These are phyloP conservation scores for Candida gigantensis DNA, from an alignment of 1,139 yeast species.

Conservation along the genomic window DNA sequence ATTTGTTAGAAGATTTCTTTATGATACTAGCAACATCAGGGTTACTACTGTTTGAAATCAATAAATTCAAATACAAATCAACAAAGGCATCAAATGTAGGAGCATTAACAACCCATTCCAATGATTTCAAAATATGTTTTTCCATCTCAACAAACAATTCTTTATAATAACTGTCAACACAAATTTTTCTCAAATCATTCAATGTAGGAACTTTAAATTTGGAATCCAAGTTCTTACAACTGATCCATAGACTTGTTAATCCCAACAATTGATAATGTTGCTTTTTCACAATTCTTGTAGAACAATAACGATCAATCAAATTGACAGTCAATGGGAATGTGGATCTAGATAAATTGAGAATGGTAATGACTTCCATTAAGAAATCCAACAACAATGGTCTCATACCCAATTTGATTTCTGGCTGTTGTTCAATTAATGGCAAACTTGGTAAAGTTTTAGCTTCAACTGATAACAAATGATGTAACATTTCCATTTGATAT, in stretches of 20 bases:
- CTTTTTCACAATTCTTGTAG: constrained; percentile 50
- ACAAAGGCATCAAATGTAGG: constrained; percentile 65
- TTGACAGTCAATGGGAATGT: constrained; percentile 59
- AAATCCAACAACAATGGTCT: constrained; percentile 53
- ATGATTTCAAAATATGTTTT: constrained; percentile 58
- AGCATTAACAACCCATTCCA: constrained; percentile 56
- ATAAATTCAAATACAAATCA: constrained; percentile 48
- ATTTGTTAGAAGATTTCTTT: constrained; percentile 38
- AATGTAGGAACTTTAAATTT: constrained; percentile 65
- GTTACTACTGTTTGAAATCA: constrained; percentile 20
- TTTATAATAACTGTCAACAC: constrained; percentile 64
- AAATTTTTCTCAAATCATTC: constrained; percentile 56
- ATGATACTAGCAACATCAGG: constrained; percentile 26
- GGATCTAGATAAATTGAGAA: constrained; percentile 47
- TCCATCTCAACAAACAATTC: constrained; percentile 68
- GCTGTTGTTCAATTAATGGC: constrained; percentile 49
- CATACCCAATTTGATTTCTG: constrained; percentile 52
- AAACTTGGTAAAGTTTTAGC: constrained; percentile 36
- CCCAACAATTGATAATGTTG: constrained; percentile 69
- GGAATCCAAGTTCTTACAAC: constrained; percentile 70
- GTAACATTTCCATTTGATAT: constrained; percentile 43
- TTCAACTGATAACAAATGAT: constrained; percentile 40
- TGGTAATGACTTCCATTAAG: constrained; percentile 54
- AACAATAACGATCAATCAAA: constrained; percentile 54
- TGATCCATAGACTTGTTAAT: constrained; percentile 71